phyloP scores from a whole-genome alignment of 2,329 filamentous ascomycete species.

The Fusarium sp. region DNA sequence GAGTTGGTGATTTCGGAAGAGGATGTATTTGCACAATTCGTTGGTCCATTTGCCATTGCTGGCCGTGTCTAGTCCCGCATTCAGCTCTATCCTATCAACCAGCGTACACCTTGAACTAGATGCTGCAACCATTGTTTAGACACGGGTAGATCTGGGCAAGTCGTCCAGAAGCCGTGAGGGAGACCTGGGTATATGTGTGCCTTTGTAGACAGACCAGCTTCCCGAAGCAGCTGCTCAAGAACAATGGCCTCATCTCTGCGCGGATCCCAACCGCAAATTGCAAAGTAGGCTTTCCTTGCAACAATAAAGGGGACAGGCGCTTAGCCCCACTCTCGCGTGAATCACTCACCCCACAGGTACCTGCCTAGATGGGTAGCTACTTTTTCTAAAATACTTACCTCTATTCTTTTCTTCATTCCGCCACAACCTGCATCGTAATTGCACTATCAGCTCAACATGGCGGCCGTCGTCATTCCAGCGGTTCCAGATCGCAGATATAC shows the following conservation, averaged over 20 bases:
- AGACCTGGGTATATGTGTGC: conserved; percentile 53
- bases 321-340: conserved; percentile 11
- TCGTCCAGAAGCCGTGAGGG: conserved; percentile 53
- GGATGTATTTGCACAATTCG: not conserved
- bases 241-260: conserved; percentile 59
- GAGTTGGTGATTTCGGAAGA: conserved; percentile 1
- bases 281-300: conserved; percentile 53
- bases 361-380: too few relatives aligned
- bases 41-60: too few relatives aligned
- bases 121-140: conserved; percentile 46
- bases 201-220: conserved; percentile 49
- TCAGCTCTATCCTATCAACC: conserved; percentile 28
- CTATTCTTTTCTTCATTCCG: too few relatives aligned
- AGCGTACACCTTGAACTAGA: conserved; percentile 39
- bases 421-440: too few relatives aligned
- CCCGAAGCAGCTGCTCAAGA: conserved; percentile 52
- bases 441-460: too few relatives aligned
- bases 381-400: too few relatives aligned
- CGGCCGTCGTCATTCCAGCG: too few relatives aligned
- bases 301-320: conserved; percentile 51
- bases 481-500: too few relatives aligned
- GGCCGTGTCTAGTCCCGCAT: too few relatives aligned
- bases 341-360: too few relatives aligned
- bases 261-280: conserved; percentile 59
- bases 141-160: conserved; percentile 49